Evolutionary conservation across 192 early-diverging fungal genomes (phyloP), one percentile per base, ranked within the genome.

Genomic region (Oehlia diaphana): DNA sequence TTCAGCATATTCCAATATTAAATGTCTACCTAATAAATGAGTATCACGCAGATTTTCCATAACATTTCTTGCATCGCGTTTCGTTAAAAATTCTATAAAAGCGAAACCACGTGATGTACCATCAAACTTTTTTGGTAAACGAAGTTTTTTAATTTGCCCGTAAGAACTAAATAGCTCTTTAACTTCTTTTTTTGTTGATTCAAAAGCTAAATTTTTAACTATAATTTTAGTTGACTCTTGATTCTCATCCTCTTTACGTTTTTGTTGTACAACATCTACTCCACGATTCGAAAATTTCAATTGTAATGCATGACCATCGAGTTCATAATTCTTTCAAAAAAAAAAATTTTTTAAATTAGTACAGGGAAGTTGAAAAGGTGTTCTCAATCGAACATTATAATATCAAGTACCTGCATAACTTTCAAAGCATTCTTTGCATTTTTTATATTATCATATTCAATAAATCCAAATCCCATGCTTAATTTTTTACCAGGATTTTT

Each of bases 391-490:
- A 63, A 77, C 6, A 65, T 33, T 37, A n/a, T 3, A 77, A 16
- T 4, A 50, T 26, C 26, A 73, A 63, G 37, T 72, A 92, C 92
- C 81, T 98, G 95, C 93, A 95, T 94, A 5, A 94, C 86, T 81
- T 95, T 93, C 76, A 99, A 86, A 7, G 95, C 96, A 78, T 91
- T 87, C 66, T 91, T 83, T 21, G 98, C 98, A 74, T 92, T 91
- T 61, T 95, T 92, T 77, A 94, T 91, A 50, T 78, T 88, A 63
- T 87, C 86, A 87, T 96, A 99, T 88, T 99, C 96, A 68, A 96
- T 89, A 85, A 99, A 99, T 69, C 98, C 98, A 86, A 97, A 99
- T 50, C 98, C 98, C 96, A 97, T 97, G 58, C 93, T 95, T 78
- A 95, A 82, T n/a, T 88, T 89, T 63, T 87, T 87, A 14, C 90